These are phyloP conservation scores for Remersonia thermophila DNA, from an alignment of 2,329 filamentous ascomycete genomes.

Conservation along the genomic window DNA sequence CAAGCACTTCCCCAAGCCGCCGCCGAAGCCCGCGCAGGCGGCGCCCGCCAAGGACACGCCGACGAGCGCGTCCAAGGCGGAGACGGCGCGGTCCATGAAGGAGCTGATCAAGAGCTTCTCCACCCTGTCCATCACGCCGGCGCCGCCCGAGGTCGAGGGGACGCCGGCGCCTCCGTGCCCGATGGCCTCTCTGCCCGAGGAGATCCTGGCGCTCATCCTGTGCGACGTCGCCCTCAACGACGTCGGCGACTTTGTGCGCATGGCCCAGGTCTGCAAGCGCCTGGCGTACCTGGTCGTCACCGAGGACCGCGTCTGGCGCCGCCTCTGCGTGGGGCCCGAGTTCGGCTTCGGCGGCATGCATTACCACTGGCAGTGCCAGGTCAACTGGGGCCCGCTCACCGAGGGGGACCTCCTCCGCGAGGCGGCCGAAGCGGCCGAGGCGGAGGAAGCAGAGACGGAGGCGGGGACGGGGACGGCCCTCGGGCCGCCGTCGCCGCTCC, in stretches of 20 bases:
- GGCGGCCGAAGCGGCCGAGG: slow-evolving; percentile 20
- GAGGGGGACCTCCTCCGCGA: slow-evolving; percentile 19
- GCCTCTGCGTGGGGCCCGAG: slow-evolving; percentile 54
- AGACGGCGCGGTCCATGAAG: slow-evolving; percentile 40
- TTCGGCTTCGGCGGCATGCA: slow-evolving; percentile 78
- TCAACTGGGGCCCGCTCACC: slow-evolving; percentile 41
- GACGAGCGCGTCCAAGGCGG: slow-evolving; percentile 37
- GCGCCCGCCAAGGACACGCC: slow-evolving; percentile 17
- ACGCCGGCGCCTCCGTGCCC: slow-evolving; percentile 67
- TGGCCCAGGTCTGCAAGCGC: slow-evolving; percentile 73
- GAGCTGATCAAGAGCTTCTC: slow-evolving; percentile 71
- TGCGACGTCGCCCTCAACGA: slow-evolving; percentile 60
- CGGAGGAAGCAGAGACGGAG: slow-evolving; percentile 4
- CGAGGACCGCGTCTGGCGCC: slow-evolving; percentile 79
- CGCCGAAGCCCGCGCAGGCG: slow-evolving; percentile 31
- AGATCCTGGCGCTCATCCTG: slow-evolving; percentile 73
- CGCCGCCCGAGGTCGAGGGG: slow-evolving; percentile 57
- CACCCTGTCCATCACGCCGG: slow-evolving; percentile 52
- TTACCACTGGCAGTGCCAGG: slow-evolving; percentile 58
- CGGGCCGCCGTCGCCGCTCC: background rate
- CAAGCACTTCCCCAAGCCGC: slow-evolving; percentile 68
- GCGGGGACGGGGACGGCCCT: background rate
- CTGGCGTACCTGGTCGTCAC: slow-evolving; percentile 74
- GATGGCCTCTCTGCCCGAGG: slow-evolving; percentile 64
- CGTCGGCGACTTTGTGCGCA: slow-evolving; percentile 61